Evolutionary conservation across 805 yeast species (phyloP).

Genomic region (Candida andamanensis): DNA sequence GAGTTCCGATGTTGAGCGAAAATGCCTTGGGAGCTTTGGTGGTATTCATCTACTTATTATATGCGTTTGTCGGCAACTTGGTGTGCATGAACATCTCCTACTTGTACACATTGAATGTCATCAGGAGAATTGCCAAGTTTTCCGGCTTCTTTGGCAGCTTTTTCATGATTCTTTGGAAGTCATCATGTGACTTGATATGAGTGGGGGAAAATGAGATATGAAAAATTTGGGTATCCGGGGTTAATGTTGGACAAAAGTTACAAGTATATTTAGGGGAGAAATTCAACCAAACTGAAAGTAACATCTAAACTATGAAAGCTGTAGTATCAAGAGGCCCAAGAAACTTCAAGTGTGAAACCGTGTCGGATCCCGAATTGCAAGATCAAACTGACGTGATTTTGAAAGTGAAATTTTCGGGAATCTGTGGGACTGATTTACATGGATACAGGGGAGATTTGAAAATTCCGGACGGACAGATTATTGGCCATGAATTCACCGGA

Average conservation of each 20-base stretch:
- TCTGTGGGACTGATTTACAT: slow-evolving; percentile 55
- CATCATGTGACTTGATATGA: too few species aligned
- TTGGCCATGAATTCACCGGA: slow-evolving; percentile 52
- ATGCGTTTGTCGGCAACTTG: slow-evolving; percentile 18
- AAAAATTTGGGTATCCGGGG: too few species aligned
- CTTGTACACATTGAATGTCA: slow-evolving; percentile 1
- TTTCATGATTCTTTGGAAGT: too few species aligned
- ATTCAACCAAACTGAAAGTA: slow-evolving; percentile 3
- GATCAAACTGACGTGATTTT: slow-evolving; percentile 41
- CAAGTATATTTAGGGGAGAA: too few species aligned
- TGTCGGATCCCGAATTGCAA: slow-evolving; percentile 35
- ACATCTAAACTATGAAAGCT: slow-evolving; percentile 47
- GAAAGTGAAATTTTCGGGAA: slow-evolving; percentile 43
- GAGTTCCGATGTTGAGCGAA: not conserved
- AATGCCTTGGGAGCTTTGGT: slow-evolving; percentile 6
- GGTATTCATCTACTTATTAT: slow-evolving; percentile 12
- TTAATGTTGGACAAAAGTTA: too few species aligned
- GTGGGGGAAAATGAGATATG: too few species aligned
- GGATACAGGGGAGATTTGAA: slow-evolving; percentile 48
- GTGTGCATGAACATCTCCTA: slow-evolving; percentile 16
- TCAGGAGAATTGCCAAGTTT: not conserved
- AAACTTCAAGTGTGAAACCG: slow-evolving; percentile 33
- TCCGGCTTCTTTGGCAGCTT: not conserved
- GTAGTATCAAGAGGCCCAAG: slow-evolving; percentile 44
- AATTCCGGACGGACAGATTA: slow-evolving; percentile 28